Base-by-base conservation (phyloP, 78 protist species). In the Emiliania huxleyi region DNA sequence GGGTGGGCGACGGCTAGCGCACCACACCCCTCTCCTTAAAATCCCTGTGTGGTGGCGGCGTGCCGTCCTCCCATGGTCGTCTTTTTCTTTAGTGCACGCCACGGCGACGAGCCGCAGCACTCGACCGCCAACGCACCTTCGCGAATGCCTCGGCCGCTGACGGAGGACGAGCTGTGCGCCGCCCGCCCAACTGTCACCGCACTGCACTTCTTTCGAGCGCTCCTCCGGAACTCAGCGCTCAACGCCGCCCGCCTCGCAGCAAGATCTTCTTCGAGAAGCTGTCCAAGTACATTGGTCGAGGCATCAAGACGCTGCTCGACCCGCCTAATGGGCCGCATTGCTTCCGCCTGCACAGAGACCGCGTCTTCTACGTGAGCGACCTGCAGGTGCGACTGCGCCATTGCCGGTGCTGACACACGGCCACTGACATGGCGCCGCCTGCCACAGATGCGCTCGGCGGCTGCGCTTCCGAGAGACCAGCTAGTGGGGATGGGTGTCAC, bases 221-320 rank as follows among this genome's bases (percentile, higher is more conserved):
- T 15, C 18, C 4, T n/a, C 2, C 42, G 35, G 2, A 3, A 11
- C 48, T 19, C 23, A 11, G 85, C 85, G 48, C n/a, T 48, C 46
- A 3, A 4, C 81, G 81, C 42, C 42, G 42, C 19, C 35, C 6
- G 33, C 35, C 8, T 15, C 18, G 46, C 85, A 77, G 85, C 35
- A 97, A 96, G 90, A 75, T 56, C 38, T 91, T 99, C 69, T 98
- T 99, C 92, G 99, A 97, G 92, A 99, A 99, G 95, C 96, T 99
- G 4, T 55, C 97, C 77, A 97, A 97, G 85, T 99, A 95, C 96
- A 98, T 99, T 81, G 99, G 99, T 4, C 69, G 71, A 43, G 99
- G 98, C 94, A 93, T 99, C 33, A 90, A 96, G 92, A 94, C 79
- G 42, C 94, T 99, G 88, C 42, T 99, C 5, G 99, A 99, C 42